These are phyloP conservation scores for Citrus australasica DNA, from an alignment of 345 rosid genomes.

Conservation along the genomic window DNA sequence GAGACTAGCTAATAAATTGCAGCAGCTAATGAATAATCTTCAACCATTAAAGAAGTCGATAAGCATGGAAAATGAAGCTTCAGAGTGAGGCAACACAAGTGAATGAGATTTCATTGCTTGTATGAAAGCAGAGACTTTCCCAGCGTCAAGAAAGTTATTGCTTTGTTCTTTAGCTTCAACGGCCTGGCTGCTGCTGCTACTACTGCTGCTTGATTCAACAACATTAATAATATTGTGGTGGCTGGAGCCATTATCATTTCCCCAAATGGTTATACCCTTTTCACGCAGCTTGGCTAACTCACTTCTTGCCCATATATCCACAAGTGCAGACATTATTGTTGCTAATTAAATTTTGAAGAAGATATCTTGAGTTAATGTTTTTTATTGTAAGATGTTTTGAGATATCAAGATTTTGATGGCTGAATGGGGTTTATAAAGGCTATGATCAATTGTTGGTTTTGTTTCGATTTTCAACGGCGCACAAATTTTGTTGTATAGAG, in stretches of 20 bases:
- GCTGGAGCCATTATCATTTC: neutral
- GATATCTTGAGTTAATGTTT: too few species aligned
- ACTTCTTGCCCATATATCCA: constrained; percentile 42
- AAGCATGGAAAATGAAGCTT: constrained; percentile 30
- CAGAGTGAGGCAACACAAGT: constrained; percentile 7
- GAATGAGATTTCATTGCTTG: neutral
- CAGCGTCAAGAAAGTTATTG: too few species aligned
- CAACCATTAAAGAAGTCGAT: constrained; percentile 26
- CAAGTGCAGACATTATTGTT: constrained; percentile 36
- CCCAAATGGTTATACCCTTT: constrained; percentile 25
- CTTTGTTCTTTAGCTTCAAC: too few species aligned
- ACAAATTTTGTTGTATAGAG: neutral
- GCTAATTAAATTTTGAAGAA: neutral
- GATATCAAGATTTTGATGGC: too few species aligned
- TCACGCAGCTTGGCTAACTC: constrained; percentile 35
- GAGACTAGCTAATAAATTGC: too few species aligned
- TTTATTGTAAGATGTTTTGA: too few species aligned
- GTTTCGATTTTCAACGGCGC: neutral
- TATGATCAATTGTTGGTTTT: neutral
- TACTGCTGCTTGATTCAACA: too few species aligned
- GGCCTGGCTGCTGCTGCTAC: too few species aligned
- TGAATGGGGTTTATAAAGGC: too few species aligned
- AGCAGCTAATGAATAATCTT: neutral
- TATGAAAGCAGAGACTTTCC: neutral
- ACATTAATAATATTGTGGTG: neutral